Evolutionary conservation across 495 filamentous ascomycete genomes (phyloP).

Genomic region (Astrothelium subdiscretum): DNA sequence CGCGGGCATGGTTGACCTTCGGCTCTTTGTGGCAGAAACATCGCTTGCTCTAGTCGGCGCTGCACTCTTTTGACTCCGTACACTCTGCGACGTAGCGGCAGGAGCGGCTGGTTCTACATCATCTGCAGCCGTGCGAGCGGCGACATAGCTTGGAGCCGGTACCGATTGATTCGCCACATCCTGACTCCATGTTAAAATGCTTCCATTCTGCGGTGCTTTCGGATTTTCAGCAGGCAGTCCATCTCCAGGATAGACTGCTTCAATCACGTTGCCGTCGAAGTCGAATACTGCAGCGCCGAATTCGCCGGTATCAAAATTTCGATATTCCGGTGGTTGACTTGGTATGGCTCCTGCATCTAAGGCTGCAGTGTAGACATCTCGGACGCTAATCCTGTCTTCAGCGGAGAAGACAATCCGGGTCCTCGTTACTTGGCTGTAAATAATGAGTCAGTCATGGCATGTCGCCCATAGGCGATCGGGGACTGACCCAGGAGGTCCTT

Average conservation of each 20-base stretch:
- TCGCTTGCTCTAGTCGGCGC: neutral
- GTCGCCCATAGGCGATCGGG: neutral
- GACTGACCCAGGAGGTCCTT: slow-evolving; percentile 43
- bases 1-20: neutral
- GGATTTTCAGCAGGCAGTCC: neutral
- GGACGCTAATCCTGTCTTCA: slow-evolving; percentile 39
- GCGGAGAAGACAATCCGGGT: slow-evolving; percentile 50
- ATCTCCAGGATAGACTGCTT: slow-evolving; percentile 40
- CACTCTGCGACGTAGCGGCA: slow-evolving; percentile 1
- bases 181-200: slow-evolving; percentile 26
- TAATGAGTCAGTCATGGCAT: neutral
- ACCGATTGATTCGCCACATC: slow-evolving; percentile 9
- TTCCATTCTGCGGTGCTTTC: slow-evolving; percentile 17
- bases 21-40: neutral
- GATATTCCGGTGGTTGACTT: slow-evolving; percentile 42
- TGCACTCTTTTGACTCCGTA: neutral
- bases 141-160: neutral
- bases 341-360: slow-evolving; percentile 47
- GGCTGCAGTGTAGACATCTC: slow-evolving; percentile 48
- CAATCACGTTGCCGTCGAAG: slow-evolving; percentile 50
- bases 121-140: neutral
- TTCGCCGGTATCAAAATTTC: slow-evolving; percentile 40
- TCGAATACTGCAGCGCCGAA: slow-evolving; percentile 52
- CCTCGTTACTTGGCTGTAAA: neutral
- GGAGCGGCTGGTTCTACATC: neutral